These are phyloP conservation scores for Cryoendolithus antarcticus DNA, from an alignment of 2,329 filamentous ascomycete species.

Conservation along the genomic window DNA sequence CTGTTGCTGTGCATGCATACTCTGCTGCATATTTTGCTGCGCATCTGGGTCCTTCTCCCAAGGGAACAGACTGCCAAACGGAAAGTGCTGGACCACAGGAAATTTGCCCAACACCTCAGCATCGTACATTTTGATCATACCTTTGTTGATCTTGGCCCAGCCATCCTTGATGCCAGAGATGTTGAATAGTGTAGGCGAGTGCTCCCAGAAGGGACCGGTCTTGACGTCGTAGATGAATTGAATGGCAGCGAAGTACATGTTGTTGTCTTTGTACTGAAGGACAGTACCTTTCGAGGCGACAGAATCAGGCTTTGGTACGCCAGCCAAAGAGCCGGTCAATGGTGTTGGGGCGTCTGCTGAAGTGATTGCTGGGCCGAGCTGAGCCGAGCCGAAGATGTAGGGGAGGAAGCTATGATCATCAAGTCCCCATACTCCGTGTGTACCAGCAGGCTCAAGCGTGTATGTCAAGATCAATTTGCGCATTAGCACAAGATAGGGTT, in stretches of 20 bases:
- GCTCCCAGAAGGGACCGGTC: constrained; percentile 84
- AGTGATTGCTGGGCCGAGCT: constrained; percentile 66
- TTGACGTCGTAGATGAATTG: constrained; percentile 98
- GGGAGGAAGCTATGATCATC: constrained; percentile 92
- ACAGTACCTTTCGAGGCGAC: constrained; percentile 39
- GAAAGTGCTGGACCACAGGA: constrained; percentile 90
- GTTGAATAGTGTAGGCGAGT: constrained; percentile 88
- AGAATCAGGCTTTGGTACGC: constrained; percentile 56
- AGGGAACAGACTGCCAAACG: constrained; percentile 37
- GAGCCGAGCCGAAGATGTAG: constrained; percentile 90
- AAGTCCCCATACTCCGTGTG: constrained; percentile 96
- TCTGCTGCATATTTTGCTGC: constrained; percentile 10
- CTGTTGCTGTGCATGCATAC: constrained; percentile 20
- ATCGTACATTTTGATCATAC: constrained; percentile 99
- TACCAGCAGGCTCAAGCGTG: constrained; percentile 86
- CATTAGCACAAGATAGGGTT: constrained; percentile 72
- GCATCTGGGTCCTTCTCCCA: constrained; percentile 36
- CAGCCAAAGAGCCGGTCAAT: constrained; percentile 60
- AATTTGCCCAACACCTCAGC: constrained; percentile 94
- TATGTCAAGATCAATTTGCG: constrained; percentile 79
- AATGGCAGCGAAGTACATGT: constrained; percentile 86
- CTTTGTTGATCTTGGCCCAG: constrained; percentile 97
- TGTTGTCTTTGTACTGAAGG: constrained; percentile 28
- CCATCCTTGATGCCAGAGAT: constrained; percentile 76
- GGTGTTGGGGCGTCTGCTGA: constrained; percentile 49